Evolutionary conservation across 192 early-diverging fungal species (phyloP).

Genomic region (Coemansia sp.): DNA sequence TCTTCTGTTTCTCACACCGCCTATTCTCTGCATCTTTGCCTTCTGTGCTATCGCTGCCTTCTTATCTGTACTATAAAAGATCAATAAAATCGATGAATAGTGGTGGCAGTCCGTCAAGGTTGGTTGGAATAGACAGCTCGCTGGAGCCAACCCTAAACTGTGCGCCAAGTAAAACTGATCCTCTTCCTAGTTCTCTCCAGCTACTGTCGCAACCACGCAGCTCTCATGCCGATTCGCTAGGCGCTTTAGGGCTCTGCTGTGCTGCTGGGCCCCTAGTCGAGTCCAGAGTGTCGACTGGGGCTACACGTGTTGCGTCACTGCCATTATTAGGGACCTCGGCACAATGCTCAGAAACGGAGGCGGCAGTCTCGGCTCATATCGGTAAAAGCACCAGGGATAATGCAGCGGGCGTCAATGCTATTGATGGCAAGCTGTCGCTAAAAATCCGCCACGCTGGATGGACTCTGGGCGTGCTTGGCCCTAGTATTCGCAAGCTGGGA

Average conservation of each 20-base stretch:
- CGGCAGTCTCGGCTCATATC: not conserved
- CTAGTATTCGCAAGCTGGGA: slow-evolving; percentile 31
- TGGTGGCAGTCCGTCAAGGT: not conserved
- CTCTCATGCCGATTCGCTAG: not conserved
- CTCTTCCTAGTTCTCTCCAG: not conserved
- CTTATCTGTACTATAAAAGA: not conserved
- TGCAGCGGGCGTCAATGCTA: slow-evolving; percentile 13
- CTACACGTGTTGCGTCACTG: slow-evolving; percentile 15
- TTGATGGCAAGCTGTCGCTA: slow-evolving; percentile 43
- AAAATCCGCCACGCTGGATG: slow-evolving; percentile 40
- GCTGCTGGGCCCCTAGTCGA: not conserved
- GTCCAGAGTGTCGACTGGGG: slow-evolving; percentile 2
- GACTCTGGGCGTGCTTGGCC: slow-evolving; percentile 28
- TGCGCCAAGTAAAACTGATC: not conserved
- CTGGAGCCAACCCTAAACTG: not conserved
- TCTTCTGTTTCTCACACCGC: not conserved
- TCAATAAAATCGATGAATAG: not conserved
- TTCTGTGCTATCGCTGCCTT: not conserved
- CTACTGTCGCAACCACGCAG: not conserved
- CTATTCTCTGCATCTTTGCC: not conserved
- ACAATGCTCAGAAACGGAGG: not conserved
- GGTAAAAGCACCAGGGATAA: not conserved
- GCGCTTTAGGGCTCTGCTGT: not conserved
- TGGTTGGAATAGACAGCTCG: not conserved
- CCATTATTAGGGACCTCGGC: not conserved